Percentiles rank a stretch among this genome's conserved stretches.
Evolutionary conservation across 495 filamentous ascomycete species (phyloP).

Genomic region (Friedmanniomyces endolithicus): DNA sequence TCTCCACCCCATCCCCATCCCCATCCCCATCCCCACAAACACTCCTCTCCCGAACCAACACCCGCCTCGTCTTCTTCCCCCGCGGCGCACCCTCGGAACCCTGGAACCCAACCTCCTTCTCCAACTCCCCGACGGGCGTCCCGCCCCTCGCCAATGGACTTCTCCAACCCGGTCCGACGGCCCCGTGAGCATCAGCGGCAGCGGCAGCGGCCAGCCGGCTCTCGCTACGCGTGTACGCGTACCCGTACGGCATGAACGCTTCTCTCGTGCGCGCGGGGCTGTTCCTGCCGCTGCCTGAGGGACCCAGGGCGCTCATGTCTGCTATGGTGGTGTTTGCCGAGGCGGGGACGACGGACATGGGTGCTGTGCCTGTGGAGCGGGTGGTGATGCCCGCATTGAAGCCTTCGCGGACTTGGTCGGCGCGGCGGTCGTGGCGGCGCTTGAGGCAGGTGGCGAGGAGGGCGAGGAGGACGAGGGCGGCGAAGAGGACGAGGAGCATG

Average conservation of each 20-base stretch:
- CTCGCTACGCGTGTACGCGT: conserved; percentile 14
- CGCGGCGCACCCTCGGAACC: background rate
- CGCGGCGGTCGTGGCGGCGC: conserved; percentile 23
- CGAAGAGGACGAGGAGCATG: conserved; percentile 28
- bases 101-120: conserved; percentile 5
- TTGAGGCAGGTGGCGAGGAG: conserved; percentile 22
- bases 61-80: conserved; percentile 3
- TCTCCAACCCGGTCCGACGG: background rate
- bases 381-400: conserved; percentile 23
- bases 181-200: background rate
- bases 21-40: too few relatives aligned
- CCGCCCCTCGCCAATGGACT: conserved; percentile 12
- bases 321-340: background rate
- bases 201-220: too few relatives aligned
- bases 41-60: conserved; percentile 10
- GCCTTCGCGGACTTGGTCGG: conserved; percentile 13
- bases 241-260: conserved; percentile 21
- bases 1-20: background rate
- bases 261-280: conserved; percentile 1
- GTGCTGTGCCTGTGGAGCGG: conserved; percentile 2
- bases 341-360: background rate
- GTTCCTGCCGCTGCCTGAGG: background rate
- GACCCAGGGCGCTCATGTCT: background rate
- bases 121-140: conserved; percentile 14
- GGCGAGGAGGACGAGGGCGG: conserved; percentile 24